Evolutionary conservation across 164 flowering plant genomes (phyloP).

Genomic region (Euptelea pleiosperma): DNA sequence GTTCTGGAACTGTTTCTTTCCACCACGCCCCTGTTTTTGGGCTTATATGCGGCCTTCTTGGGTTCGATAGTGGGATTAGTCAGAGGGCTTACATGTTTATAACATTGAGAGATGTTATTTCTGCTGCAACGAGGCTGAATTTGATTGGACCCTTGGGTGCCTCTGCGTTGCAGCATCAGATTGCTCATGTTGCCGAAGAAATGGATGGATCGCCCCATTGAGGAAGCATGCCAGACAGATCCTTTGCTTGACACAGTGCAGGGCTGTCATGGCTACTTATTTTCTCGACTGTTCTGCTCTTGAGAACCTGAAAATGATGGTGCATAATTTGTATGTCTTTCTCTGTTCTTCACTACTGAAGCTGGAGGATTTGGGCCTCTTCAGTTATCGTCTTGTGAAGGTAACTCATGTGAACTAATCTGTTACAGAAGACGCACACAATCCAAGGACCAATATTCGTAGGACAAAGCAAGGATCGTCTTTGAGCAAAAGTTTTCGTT

Average conservation of each 20-base stretch:
- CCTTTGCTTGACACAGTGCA: constrained; percentile 85
- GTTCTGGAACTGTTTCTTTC: constrained; percentile 39
- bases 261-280: constrained; percentile 86
- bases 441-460: too few relatives aligned
- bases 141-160: constrained; percentile 90
- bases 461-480: too few relatives aligned
- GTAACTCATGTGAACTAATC: too few relatives aligned
- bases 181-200: constrained; percentile 70
- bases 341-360: neutral
- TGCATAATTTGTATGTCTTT: too few relatives aligned
- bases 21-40: constrained; percentile 97
- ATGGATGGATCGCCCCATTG: constrained; percentile 67
- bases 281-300: constrained; percentile 84
- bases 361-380: neutral
- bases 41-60: constrained; percentile 70
- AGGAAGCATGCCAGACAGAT: constrained; percentile 80
- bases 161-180: constrained; percentile 75
- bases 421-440: too few relatives aligned
- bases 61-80: constrained; percentile 49
- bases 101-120: constrained; percentile 84
- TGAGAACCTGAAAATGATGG: constrained; percentile 35
- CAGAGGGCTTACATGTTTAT: constrained; percentile 87
- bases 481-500: too few relatives aligned
- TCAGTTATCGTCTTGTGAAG: neutral
- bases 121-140: constrained; percentile 94